Base-by-base conservation (phyloP, 1,139 yeast genomes). In the Nadsonia starkeyi-henricii region DNA sequence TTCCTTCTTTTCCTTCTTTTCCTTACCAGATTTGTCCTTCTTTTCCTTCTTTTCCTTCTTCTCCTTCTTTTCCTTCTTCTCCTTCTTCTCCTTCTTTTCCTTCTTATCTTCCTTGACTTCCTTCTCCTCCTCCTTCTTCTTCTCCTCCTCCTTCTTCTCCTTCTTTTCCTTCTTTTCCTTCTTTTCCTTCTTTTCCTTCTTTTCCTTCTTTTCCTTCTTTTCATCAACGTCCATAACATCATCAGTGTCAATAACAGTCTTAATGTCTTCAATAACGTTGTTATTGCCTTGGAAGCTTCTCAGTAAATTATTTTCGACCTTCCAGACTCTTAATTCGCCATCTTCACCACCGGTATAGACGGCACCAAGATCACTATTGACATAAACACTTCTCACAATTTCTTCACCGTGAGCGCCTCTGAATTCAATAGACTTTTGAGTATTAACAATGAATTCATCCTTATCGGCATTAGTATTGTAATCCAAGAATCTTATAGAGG, bases 321-420 rank as follows among this genome's bases (percentile, higher is more conserved):
- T 72, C 96, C 96, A 89, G 1, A 77, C 64, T 55, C 73, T 78
- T 13, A 91, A 73, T 43, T 62, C 57, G 0, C 94, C 94, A 63
- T 91, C 97, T 60, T 91, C 98, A 37, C 97, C 97, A 50, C 95
- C 89, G 0, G 94, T 79, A 56, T 72, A 76, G 2, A 78, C 57
- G 15, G 28, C 60, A 60, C 20, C 71, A 64, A 19, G 73, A 9
- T 39, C 39, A 33, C 57, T 54, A 41, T 56, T 68, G 23, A 78
- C 66, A 44, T 72, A 63, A 1, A 84, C 72, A 57, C 83, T 81
- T 52, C 97, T 69, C 1, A 85, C 84, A n/a, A 91, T 88, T 55
- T 91, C 97, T 47, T 81, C 93, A 0, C 89, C 93, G 58, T 89
- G 97, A 0, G 86, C 96, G 2, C 77, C 75, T 1, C 51, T 54